phyloP scores from a whole-genome alignment of 345 rosid genomes.

The Noccaea caerulescens region DNA sequence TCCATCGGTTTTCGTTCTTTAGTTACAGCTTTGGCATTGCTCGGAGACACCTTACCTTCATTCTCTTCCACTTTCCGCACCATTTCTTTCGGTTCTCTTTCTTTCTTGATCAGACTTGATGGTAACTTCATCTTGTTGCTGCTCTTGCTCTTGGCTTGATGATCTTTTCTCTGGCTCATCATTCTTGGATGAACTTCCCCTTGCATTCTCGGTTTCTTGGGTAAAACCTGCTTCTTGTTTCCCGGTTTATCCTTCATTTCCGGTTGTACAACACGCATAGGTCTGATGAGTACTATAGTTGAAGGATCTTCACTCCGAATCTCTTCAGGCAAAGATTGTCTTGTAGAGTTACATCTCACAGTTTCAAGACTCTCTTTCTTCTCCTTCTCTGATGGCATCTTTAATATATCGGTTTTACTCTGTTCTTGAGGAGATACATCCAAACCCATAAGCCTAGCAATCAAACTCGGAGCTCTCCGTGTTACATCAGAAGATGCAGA shows the following conservation, averaged over 20 bases:
- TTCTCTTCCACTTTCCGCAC: constrained; percentile 45
- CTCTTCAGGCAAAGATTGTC: constrained; percentile 42
- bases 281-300: constrained; percentile 72
- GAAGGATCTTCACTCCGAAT: constrained; percentile 37
- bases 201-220: constrained; percentile 44
- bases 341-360: constrained; percentile 44
- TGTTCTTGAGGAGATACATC: constrained; percentile 62
- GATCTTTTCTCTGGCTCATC: constrained; percentile 43
- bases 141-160: constrained; percentile 24
- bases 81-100: constrained; percentile 35
- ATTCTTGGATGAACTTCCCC: constrained; percentile 46
- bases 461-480: constrained; percentile 54
- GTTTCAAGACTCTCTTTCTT: constrained; percentile 59
- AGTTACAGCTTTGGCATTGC: constrained; percentile 45
- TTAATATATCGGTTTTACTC: constrained; percentile 44
- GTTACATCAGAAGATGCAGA: constrained; percentile 43
- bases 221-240: constrained; percentile 28
- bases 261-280: constrained; percentile 41
- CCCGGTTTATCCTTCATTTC: constrained; percentile 40
- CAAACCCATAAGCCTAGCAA: constrained; percentile 94
- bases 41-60: constrained; percentile 41
- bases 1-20: constrained; percentile 45
- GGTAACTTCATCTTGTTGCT: constrained; percentile 37
- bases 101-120: constrained; percentile 44
- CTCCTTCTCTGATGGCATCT: constrained; percentile 35